Evolutionary conservation across 441 rosid genomes (phyloP).

Genomic region (Hura crepitans): DNA sequence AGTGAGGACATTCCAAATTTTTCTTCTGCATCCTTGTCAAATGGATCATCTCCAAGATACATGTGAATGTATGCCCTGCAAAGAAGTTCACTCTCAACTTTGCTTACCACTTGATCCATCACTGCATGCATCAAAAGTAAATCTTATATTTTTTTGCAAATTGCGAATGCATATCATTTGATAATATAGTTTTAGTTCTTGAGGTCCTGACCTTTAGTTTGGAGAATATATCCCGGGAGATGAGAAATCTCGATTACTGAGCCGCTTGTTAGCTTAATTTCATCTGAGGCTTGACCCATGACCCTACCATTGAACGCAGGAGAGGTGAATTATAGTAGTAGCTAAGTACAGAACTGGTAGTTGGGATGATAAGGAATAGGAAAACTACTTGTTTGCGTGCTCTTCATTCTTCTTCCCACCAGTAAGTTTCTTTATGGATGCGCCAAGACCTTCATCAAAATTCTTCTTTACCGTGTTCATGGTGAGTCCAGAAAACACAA

Average conservation of each 20-base stretch:
- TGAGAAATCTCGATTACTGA: constrained; percentile 43
- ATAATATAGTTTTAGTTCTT: not conserved
- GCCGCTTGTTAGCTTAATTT: constrained; percentile 42
- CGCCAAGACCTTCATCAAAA: constrained; percentile 42
- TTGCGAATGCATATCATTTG: not conserved
- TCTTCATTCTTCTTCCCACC: constrained; percentile 44
- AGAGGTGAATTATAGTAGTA: not conserved
- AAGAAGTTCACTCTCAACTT: constrained; percentile 47
- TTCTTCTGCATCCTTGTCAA: constrained; percentile 50
- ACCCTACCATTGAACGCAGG: constrained; percentile 26
- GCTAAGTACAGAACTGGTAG: not conserved
- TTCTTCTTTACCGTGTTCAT: constrained; percentile 42
- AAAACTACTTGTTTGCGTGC: constrained; percentile 34
- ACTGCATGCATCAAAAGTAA: constrained; percentile 29
- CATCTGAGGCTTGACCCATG: constrained; percentile 42
- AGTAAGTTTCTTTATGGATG: constrained; percentile 38
- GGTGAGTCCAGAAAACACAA: constrained; percentile 42
- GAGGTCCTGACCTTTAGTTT: constrained; percentile 33
- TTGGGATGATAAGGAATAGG: not conserved
- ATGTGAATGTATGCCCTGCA: constrained; percentile 45
- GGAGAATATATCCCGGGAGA: constrained; percentile 41
- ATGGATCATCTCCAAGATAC: constrained; percentile 48
- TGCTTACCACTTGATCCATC: constrained; percentile 40
- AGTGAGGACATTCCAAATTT: constrained; percentile 44
- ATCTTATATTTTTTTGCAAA: constrained; percentile 1